Evolutionary conservation across 75 land plant genomes (phyloP), one percentile per base, ranked within the genome.

Genomic region (Selaginella moellendorffii): DNA sequence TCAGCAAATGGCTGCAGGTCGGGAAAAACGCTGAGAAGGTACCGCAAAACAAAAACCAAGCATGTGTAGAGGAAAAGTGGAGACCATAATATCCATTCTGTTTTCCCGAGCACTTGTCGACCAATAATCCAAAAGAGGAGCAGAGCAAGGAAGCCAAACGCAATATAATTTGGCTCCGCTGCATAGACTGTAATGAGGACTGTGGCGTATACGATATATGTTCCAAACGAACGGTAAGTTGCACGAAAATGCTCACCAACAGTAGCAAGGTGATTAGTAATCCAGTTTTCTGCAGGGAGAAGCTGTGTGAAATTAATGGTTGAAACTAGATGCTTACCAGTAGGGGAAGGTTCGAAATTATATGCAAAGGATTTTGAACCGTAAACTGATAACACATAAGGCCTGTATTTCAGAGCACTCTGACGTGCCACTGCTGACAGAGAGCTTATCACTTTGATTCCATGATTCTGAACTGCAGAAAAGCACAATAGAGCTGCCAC

Each of bases 41-140:
- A 95, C 8, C 75, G 80, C 56, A 79, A 54, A 1, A 82, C 31
- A 67, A 90, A 84, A 2, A 90, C 88, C 0, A 65, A 2, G 12
- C 80, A 63, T 2, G 92, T 58, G 77, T 84, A 95, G 21, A 71
- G 70, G 73, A 86, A 78, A 31, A 95, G 68, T 17, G 99, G 99
- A 91, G 96, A 95, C 21, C 90, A 68, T n/a, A 71, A 79, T 28
- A 67, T 72, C 73, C 71, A 79, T 28, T 85, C 86, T 65, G 73
- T 82, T 36, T 36, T 36, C 66, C 82, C 96, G 61, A 78, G 76
- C 30, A 90, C 62, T 65, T 95, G 99, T 28, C 99, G 85, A 60
- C 99, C 99, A 73, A 81, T 77, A 9, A 95, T 82, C 99, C 99
- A 95, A 54, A 86, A 29, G 1, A 90, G 77, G 10, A 95, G 88